These are phyloP conservation scores for Heliosperma pusillum DNA, from an alignment of 148 eudicot species.

Conservation along the genomic window DNA sequence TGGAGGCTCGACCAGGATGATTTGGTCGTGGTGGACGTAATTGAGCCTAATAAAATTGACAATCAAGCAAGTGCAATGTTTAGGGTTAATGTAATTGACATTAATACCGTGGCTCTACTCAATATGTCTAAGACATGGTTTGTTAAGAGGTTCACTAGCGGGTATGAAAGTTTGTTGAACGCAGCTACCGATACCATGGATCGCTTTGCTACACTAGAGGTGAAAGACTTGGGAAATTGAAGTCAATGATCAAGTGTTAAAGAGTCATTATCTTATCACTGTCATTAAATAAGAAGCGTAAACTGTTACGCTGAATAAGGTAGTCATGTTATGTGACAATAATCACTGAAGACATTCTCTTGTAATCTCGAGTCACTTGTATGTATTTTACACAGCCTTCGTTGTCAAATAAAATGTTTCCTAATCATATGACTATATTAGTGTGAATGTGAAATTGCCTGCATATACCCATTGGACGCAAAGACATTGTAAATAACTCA, in stretches of 20 bases:
- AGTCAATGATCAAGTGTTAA: not conserved
- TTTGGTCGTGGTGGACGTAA: not conserved
- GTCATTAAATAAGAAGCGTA: too few species aligned
- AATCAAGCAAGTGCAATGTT: not conserved
- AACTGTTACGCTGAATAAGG: too few species aligned
- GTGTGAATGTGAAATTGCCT: too few species aligned
- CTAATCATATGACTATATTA: too few species aligned
- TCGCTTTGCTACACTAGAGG: not conserved
- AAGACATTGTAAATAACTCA: too few species aligned
- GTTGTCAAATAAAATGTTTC: too few species aligned
- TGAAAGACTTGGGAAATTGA: not conserved
- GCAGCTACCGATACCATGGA: not conserved
- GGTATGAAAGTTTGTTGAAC: not conserved
- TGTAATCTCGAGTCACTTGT: too few species aligned
- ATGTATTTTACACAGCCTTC: too few species aligned
- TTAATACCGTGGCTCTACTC: not conserved
- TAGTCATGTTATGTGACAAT: too few species aligned
- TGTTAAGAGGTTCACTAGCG: not conserved
- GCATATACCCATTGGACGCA: too few species aligned
- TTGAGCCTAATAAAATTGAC: not conserved
- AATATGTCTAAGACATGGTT: not conserved
- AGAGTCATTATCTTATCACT: too few species aligned
- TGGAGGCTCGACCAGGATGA: conserved; percentile 1
- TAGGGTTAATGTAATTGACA: not conserved
- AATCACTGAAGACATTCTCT: too few species aligned